Conservation (phyloP, 2,329 filamentous ascomycete genomes). For the Cytospora piceae region DNA sequence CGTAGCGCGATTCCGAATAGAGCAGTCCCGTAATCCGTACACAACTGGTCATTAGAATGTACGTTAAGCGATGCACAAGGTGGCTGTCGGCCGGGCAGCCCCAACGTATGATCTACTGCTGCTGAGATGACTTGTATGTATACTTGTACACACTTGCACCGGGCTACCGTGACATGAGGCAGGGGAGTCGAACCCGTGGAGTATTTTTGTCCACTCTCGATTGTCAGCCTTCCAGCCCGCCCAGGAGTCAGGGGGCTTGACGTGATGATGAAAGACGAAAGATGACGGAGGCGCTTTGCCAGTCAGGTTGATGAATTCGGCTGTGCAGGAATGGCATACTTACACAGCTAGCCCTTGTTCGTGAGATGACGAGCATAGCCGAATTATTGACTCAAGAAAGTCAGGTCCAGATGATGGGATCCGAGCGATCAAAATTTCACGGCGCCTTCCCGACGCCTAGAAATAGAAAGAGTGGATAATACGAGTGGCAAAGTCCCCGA, state of each 20-base stretch:
- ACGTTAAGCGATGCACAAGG: constrained; percentile 13
- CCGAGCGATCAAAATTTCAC: constrained; percentile 22
- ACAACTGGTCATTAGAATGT: constrained; percentile 9
- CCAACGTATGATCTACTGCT: constrained; percentile 12
- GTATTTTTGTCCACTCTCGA: constrained; percentile 11
- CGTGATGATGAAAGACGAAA: background rate
- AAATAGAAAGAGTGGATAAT: constrained; percentile 25
- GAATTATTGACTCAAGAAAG: constrained; percentile 24
- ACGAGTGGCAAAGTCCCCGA: constrained; percentile 15
- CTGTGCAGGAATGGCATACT: constrained; percentile 22
- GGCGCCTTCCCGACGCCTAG: constrained; percentile 19
- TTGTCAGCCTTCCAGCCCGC: constrained; percentile 19
- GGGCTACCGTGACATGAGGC: constrained; percentile 5
- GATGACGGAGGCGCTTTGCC: constrained; percentile 8
- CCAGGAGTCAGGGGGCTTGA: constrained; percentile 3
- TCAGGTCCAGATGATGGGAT: constrained; percentile 14
- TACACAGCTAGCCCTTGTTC: constrained; percentile 17
- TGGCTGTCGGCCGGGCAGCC: constrained; percentile 11
- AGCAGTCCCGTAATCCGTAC: constrained; percentile 1
- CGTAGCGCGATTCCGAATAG: constrained; percentile 1
- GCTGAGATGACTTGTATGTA: constrained; percentile 18
- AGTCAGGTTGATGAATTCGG: constrained; percentile 9
- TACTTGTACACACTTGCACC: constrained; percentile 23
- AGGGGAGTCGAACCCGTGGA: constrained; percentile 9
- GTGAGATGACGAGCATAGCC: constrained; percentile 29